A percentile compares a stretch with the other conserved stretches of the same genome.
Evolutionary conservation across 345 rosid genomes (phyloP).

Genomic region (Pelargonium nanum): DNA sequence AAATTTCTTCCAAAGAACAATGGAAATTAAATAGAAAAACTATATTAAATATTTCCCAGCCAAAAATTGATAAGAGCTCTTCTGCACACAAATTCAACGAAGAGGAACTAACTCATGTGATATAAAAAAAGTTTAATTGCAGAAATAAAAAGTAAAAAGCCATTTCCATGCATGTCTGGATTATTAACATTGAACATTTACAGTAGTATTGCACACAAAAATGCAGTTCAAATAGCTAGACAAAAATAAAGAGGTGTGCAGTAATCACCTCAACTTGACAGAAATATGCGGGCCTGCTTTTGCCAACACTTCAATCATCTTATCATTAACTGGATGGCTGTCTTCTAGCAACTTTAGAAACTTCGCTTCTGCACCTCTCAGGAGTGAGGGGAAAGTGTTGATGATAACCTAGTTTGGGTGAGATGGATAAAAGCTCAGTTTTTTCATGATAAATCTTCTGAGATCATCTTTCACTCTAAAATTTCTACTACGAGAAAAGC

Average conservation of each 20-base stretch:
- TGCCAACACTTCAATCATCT: constrained; percentile 45
- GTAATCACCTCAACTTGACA: constrained; percentile 50
- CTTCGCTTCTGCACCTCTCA: constrained; percentile 63
- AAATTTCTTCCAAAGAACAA: no score
- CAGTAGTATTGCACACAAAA: neutral
- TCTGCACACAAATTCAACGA: no score
- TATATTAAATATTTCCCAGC: no score
- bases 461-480: no score
- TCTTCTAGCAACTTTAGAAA: constrained; percentile 38
- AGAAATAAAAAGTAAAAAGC: no score
- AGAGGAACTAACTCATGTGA: no score
- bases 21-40: no score
- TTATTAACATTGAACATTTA: neutral
- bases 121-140: no score
- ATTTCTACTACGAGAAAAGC: no score
- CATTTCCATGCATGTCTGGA: neutral
- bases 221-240: neutral
- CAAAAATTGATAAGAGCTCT: no score
- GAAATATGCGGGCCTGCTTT: constrained; percentile 64
- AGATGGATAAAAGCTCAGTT: neutral
- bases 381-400: constrained; percentile 53
- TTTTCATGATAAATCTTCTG: no score
- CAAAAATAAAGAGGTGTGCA: no score
- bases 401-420: constrained; percentile 41
- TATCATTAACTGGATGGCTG: constrained; percentile 31